Conservation (phyloP, 139 green algal species). For the Chlamydomonas schloesseri region DNA sequence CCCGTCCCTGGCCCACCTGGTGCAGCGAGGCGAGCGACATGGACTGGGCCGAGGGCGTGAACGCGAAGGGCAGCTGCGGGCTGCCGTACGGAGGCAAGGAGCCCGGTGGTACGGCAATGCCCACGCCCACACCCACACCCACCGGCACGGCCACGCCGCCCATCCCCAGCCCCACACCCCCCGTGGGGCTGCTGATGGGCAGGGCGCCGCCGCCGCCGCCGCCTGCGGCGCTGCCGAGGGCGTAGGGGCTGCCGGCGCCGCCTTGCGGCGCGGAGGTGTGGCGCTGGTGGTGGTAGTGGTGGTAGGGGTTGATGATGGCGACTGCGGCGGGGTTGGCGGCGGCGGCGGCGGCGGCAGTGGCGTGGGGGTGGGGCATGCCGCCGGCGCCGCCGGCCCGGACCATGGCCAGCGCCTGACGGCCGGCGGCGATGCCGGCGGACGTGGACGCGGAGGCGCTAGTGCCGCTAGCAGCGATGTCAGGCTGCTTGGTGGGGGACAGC, state of each 20-base stretch:
- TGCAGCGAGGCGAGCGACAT: constrained; percentile 49
- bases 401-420: too few species aligned
- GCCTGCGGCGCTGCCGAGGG: background rate
- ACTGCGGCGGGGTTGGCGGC: background rate
- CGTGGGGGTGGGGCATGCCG: background rate
- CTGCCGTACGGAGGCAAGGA: constrained; percentile 51
- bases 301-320: background rate
- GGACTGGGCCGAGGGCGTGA: constrained; percentile 78
- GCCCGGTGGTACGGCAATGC: background rate
- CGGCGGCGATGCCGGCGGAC: too few species aligned
- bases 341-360: background rate
- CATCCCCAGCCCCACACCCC: too few species aligned
- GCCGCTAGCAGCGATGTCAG: too few species aligned
- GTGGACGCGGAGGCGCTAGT: too few species aligned
- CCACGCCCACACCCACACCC: too few species aligned
- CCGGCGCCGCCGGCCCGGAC: too few species aligned
- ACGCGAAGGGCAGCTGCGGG: constrained; percentile 85
- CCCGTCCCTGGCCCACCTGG: background rate
- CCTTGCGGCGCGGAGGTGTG: background rate
- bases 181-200: too few species aligned
- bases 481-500: too few species aligned
- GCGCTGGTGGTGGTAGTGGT: background rate
- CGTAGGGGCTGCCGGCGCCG: background rate
- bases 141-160: too few species aligned
- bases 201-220: background rate